Base-by-base conservation (phyloP, 768 basidiomycete species). In the Amanita exitialis region DNA sequence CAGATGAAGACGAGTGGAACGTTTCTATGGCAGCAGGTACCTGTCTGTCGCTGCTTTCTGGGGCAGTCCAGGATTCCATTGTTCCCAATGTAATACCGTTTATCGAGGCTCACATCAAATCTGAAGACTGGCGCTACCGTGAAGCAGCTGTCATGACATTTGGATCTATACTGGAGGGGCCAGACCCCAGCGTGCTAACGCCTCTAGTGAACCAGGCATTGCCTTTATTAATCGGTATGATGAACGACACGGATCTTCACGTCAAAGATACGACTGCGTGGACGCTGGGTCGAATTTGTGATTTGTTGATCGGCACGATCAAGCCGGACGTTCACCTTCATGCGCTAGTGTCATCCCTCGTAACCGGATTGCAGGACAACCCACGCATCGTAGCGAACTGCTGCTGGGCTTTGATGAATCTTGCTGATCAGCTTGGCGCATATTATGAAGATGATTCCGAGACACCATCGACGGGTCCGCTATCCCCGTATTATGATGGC, bases 91-190 rank as follows among this genome's bases (percentile, higher is more conserved):
- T 97, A 47, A 94, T 99, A 49, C 95, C 96, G 6, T 99, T 97
- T 75, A 97, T 99, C 60, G 96, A 98, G 69, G 83, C 83, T 13
- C 83, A 97, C 69, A 98, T 99, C 74, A 90, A 87, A 62, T 73
- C 82, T 21, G 76, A 82, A 25, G 90, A 96, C 62, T 99, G 96
- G 96, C 91, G 90, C 61, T 75, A 83, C 50, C 90, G 96, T 37
- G 96, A 99, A 65, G 96, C 96, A 0, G 95, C 94, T 4, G 83
- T 98, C 51, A 99, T 98, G 94, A 83, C 94, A 16, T 99, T 98
- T 60, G 95, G 95, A 39, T 94, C 91, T 0, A 98, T 99, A 60
- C 79, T 98, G 27, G 95, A 97, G 56, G 96, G 96, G 1, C 96
- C 96, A 3, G 92, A 97, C 61, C 87, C 92, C 9, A 66, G 70